Conservation (phyloP, 1,139 yeast genomes). For the Suhomyces bolitotheri region DNA sequence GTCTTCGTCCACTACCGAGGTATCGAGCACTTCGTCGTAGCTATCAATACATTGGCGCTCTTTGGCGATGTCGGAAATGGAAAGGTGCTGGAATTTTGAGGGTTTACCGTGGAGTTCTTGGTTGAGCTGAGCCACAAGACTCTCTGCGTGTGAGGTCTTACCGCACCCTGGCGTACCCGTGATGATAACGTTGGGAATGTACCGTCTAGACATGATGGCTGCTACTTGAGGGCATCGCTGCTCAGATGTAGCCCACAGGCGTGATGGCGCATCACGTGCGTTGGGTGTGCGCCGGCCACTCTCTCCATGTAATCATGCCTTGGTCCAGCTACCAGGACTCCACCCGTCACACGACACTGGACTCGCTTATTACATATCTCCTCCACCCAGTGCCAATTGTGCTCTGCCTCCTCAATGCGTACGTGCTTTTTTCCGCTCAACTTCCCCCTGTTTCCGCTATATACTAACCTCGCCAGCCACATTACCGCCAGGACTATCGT, state of each 20-base stretch:
- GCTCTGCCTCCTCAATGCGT: slow-evolving; percentile 5
- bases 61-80: slow-evolving; percentile 81
- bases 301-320: slow-evolving; percentile 2
- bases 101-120: slow-evolving; percentile 28
- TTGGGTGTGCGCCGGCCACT: slow-evolving; percentile 1
- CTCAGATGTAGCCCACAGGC: no score
- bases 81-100: slow-evolving; percentile 52
- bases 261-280: no score
- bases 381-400: no score
- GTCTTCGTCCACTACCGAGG: slow-evolving; percentile 91
- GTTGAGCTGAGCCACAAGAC: slow-evolving; percentile 51
- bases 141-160: slow-evolving; percentile 79
- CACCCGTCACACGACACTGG: no score
- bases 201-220: slow-evolving; percentile 38
- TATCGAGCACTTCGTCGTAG: slow-evolving; percentile 80
- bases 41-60: slow-evolving; percentile 77
- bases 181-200: slow-evolving; percentile 75
- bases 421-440: background rate
- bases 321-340: no score
- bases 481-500: slow-evolving; percentile 35
- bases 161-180: slow-evolving; percentile 99
- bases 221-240: slow-evolving; percentile 1
- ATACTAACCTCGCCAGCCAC: slow-evolving; percentile 21
- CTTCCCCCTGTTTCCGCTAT: no score
- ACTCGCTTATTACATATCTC: no score